Evolutionary conservation across 257 asterid species (phyloP).

Genomic region (Voacanga thouarsii): DNA sequence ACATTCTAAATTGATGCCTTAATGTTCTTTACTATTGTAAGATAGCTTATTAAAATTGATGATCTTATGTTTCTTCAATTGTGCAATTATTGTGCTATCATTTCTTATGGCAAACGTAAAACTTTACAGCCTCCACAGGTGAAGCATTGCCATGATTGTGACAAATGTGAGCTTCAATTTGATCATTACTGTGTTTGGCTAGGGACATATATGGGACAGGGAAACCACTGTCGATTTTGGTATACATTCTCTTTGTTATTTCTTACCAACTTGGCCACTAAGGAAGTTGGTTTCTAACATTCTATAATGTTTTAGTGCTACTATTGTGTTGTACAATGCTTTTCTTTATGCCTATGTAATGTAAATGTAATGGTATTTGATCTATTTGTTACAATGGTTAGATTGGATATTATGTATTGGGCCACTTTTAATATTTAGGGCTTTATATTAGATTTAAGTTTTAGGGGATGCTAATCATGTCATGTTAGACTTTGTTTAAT

Average conservation of each 20-base stretch:
- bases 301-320: too few species aligned
- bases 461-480: too few species aligned
- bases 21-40: neutral
- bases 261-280: too few species aligned
- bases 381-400: too few species aligned
- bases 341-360: too few species aligned
- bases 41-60: neutral
- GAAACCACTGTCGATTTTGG: slow-evolving; percentile 93
- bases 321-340: too few species aligned
- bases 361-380: too few species aligned
- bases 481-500: too few species aligned
- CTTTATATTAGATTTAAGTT: too few species aligned
- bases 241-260: slow-evolving; percentile 23
- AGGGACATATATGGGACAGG: slow-evolving; percentile 89
- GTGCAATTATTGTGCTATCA: slow-evolving; percentile 7
- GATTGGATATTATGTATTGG: too few species aligned
- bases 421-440: too few species aligned
- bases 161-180: slow-evolving; percentile 94
- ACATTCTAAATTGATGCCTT: neutral
- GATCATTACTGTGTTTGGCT: slow-evolving; percentile 99
- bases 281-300: too few species aligned
- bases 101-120: slow-evolving; percentile 17
- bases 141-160: slow-evolving; percentile 96
- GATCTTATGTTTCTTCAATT: neutral
- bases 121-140: slow-evolving; percentile 90